phyloP scores from a whole-genome alignment of 2,329 filamentous ascomycete genomes.

The Ceratocystis papillata region DNA sequence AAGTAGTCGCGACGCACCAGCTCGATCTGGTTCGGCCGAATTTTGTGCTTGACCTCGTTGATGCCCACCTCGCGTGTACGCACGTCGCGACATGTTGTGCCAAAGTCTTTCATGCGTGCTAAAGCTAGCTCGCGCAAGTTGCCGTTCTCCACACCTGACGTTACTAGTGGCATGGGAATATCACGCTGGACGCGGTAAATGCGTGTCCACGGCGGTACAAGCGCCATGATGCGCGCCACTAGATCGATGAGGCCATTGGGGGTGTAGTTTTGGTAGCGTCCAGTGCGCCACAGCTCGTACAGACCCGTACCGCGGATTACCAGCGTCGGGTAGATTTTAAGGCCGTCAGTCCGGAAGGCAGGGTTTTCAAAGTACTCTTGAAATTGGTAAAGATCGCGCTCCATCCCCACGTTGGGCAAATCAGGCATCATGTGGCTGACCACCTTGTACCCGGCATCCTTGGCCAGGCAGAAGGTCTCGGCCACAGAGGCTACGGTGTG shows the following conservation, averaged over 20 bases:
- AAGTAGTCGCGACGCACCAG: conserved; percentile 86
- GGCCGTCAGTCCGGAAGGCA: conserved; percentile 85
- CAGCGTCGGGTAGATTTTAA: conserved; percentile 96
- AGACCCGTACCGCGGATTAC: conserved; percentile 93
- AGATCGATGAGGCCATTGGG: conserved; percentile 93
- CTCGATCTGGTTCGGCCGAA: conserved; percentile 90
- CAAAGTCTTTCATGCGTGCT: conserved; percentile 98
- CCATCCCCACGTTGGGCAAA: conserved; percentile 94
- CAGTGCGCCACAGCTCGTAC: conserved; percentile 95
- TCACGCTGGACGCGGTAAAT: conserved; percentile 98
- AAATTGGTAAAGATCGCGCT: conserved; percentile 93
- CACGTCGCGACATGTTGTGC: conserved; percentile 91
- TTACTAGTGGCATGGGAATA: conserved; percentile 99
- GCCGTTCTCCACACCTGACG: conserved; percentile 93
- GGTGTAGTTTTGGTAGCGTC: conserved; percentile 96
- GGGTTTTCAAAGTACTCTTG: conserved; percentile 97
- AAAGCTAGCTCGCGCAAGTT: conserved; percentile 88
- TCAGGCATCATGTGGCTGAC: conserved; percentile 99
- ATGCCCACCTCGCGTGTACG: conserved; percentile 93
- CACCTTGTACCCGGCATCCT: conserved; percentile 97
- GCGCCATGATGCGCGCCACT: conserved; percentile 85
- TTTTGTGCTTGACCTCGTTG: conserved; percentile 99
- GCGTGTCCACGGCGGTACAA: conserved; percentile 93
- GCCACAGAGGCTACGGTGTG: conserved; percentile 93
- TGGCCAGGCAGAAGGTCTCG: conserved; percentile 93